These are phyloP conservation scores for Stephania japonica DNA, from an alignment of 164 flowering plant genomes.

Conservation along the genomic window DNA sequence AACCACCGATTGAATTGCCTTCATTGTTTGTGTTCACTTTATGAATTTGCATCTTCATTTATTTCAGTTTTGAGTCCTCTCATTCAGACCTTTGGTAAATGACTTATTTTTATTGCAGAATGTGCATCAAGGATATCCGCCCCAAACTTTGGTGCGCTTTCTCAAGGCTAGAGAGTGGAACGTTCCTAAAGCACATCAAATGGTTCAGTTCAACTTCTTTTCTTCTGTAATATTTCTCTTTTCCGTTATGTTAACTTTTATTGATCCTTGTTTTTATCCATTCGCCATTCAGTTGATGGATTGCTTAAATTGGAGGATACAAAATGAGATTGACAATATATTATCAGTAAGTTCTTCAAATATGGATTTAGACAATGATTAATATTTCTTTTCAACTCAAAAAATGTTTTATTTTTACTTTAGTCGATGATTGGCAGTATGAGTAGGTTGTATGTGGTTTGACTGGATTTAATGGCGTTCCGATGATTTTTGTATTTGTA, in stretches of 20 bases:
- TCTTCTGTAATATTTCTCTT: background rate
- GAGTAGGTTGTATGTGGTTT: background rate
- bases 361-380: background rate
- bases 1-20: background rate
- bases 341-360: constrained; percentile 51
- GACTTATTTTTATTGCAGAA: constrained; percentile 38
- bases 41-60: background rate
- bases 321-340: constrained; percentile 77
- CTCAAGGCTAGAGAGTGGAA: constrained; percentile 94
- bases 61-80: background rate
- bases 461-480: background rate
- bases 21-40: background rate
- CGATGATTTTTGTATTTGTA: constrained; percentile 26
- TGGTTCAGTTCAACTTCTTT: constrained; percentile 41
- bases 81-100: background rate
- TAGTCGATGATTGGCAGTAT: no score
- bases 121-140: constrained; percentile 69
- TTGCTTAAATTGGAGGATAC: constrained; percentile 76
- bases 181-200: constrained; percentile 76
- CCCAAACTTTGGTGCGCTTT: constrained; percentile 62
- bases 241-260: background rate
- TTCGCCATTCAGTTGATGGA: constrained; percentile 61
- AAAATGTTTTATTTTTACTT: no score
- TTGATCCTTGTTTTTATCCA: constrained; percentile 8
- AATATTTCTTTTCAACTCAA: no score